Evolutionary conservation across 2,329 filamentous ascomycete genomes (phyloP).

Genomic region (Talaromyces sp.): DNA sequence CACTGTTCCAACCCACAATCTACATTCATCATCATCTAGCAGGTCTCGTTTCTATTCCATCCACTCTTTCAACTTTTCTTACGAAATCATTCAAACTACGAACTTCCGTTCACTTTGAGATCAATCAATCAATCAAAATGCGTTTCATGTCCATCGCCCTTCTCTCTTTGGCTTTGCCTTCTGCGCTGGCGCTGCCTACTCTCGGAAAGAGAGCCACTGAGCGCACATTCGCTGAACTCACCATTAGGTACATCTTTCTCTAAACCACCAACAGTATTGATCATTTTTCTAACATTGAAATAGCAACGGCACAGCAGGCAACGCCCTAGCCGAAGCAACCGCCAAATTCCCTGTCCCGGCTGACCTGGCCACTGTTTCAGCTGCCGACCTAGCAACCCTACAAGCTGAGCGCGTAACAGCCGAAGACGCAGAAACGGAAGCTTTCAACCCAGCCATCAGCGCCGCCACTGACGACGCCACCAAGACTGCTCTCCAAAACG

Average conservation of each 20-base stretch:
- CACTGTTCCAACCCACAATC: not conserved
- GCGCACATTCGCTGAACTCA: not conserved
- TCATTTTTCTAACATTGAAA: not conserved
- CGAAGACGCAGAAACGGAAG: not conserved
- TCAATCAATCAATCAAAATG: not conserved
- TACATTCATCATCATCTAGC: not conserved
- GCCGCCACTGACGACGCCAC: not conserved
- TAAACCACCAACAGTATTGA: not conserved
- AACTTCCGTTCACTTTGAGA: not conserved
- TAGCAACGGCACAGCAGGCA: slow-evolving; percentile 1
- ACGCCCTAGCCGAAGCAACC: slow-evolving; percentile 4
- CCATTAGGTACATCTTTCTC: not conserved
- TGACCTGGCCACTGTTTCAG: not conserved
- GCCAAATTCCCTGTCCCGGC: slow-evolving; percentile 2
- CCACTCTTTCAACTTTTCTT: not conserved
- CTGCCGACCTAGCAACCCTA: not conserved
- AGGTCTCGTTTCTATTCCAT: not conserved
- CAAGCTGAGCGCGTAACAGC: slow-evolving; percentile 3
- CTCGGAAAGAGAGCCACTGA: not conserved
- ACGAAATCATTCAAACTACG: not conserved
- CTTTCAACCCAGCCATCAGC: not conserved
- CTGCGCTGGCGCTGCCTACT: not conserved
- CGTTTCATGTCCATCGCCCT: not conserved
- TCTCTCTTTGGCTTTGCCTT: slow-evolving; percentile 4
- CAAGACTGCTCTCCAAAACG: not conserved